phyloP scores from a whole-genome alignment of 2,329 filamentous ascomycete species.

The Paraphaeosphaeria minitans region DNA sequence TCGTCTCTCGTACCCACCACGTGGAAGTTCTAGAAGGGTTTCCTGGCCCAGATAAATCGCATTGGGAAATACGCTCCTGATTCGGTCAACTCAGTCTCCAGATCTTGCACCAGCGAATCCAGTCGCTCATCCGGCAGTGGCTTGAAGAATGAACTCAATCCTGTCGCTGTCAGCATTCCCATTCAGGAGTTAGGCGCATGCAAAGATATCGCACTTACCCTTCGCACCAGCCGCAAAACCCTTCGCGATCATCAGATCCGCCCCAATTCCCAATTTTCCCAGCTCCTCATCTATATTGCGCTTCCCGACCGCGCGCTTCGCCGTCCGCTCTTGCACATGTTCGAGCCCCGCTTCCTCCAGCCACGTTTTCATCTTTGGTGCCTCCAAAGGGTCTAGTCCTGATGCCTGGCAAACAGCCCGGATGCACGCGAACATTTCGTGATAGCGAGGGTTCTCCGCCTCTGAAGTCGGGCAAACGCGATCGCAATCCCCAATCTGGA shows the following conservation, averaged over 20 bases:
- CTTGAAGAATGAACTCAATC: slow-evolving; percentile 5
- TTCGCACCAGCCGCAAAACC: slow-evolving; percentile 15
- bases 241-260: slow-evolving; percentile 16
- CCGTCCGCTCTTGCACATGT: slow-evolving; percentile 15
- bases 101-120: slow-evolving; percentile 4
- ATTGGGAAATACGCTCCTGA: slow-evolving; percentile 13
- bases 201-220: slow-evolving; percentile 4
- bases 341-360: slow-evolving; percentile 16
- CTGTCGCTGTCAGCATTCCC: background rate
- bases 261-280: slow-evolving; percentile 9
- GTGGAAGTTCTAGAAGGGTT: background rate
- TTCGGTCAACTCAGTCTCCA: slow-evolving; percentile 11
- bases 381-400: slow-evolving; percentile 11
- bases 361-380: slow-evolving; percentile 16
- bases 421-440: slow-evolving; percentile 18
- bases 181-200: background rate
- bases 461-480: slow-evolving; percentile 15
- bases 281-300: slow-evolving; percentile 12
- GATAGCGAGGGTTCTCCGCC: slow-evolving; percentile 15
- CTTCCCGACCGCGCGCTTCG: slow-evolving; percentile 18
- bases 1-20: background rate
- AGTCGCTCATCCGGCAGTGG: slow-evolving; percentile 10
- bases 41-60: slow-evolving; percentile 15
- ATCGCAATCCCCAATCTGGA: slow-evolving; percentile 20
- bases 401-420: slow-evolving; percentile 13